Evolutionary conservation across 768 basidiomycete species (phyloP).

Genomic region (Lentinula boryana): DNA sequence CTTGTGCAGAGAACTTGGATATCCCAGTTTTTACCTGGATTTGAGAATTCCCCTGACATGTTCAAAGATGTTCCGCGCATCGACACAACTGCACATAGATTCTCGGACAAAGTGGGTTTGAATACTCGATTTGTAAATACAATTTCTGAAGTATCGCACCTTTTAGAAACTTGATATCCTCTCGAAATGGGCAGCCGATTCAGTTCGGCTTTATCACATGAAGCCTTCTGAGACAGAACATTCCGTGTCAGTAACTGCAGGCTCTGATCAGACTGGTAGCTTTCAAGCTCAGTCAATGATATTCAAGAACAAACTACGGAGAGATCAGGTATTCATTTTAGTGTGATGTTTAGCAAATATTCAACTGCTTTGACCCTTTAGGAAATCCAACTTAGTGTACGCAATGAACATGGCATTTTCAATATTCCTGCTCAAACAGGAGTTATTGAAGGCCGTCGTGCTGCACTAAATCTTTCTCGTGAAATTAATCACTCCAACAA

Average conservation of each 20-base stretch:
- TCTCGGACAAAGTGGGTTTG: constrained; percentile 28
- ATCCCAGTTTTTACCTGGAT: constrained; percentile 37
- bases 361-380: constrained; percentile 8
- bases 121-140: background rate
- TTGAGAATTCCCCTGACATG: constrained; percentile 33
- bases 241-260: constrained; percentile 29
- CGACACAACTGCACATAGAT: constrained; percentile 27
- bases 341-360: background rate
- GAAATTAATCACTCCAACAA: background rate
- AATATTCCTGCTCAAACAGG: constrained; percentile 34
- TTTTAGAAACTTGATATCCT: constrained; percentile 33
- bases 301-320: constrained; percentile 29
- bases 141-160: constrained; percentile 1
- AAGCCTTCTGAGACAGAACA: constrained; percentile 43
- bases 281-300: constrained; percentile 25
- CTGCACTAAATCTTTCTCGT: background rate
- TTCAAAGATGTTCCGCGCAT: constrained; percentile 39
- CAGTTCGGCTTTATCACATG: constrained; percentile 38
- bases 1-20: constrained; percentile 44
- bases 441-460: constrained; percentile 36
- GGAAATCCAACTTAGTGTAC: constrained; percentile 23
- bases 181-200: constrained; percentile 38
- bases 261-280: constrained; percentile 19
- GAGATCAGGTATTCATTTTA: constrained; percentile 28
- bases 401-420: constrained; percentile 27